Evolutionary conservation across 495 filamentous ascomycete genomes (phyloP), one percentile per base, ranked within the genome.

Genomic region (Annulohypoxylon nitens): DNA sequence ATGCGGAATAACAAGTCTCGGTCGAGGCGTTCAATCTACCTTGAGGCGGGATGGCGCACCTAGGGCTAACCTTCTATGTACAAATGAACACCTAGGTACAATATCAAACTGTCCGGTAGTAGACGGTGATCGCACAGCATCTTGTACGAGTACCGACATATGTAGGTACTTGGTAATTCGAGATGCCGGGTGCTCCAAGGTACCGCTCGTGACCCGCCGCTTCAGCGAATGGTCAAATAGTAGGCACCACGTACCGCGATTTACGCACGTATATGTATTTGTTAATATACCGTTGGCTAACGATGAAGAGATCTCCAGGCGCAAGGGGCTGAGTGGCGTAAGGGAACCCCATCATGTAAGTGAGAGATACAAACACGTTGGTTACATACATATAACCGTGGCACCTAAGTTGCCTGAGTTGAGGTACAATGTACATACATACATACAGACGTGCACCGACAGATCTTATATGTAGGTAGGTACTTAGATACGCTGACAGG

Each of bases 301-400:
- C 2, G 2, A 33, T 59, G 55, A 41, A 59, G 34, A 59, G 23
- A 59, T 39, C 55, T 59, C 25, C 34, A 9, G 26, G 55, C 18
- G 36, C 37, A 59, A 43, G 55, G 55, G 20, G 16, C 11, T 59
- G 39, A n/a, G 14, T 43, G 16, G 34, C 23, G 55, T 43, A 41
- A 59, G 18, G 55, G 18, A 14, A 25, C 25, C 10, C 20, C 18
- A 54, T 54, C 16, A 43, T 59, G 55, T 59, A 41, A 59, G 36
- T 59, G 36, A 18, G 16, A 41, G 18, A n/a, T 41, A 59, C 55
- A 39, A 53, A 53, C 23, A 54, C 25, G 50, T 54, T 54, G 50
- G 50, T 54, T 54, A 54, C 50, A 4, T 54, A n/a, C 7, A 14
- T 51, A 14, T 51, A 26, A 54, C 25, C 12, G 16, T 59, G 41